Base-by-base conservation (phyloP, 345 rosid species). In the Clausena lansium region DNA sequence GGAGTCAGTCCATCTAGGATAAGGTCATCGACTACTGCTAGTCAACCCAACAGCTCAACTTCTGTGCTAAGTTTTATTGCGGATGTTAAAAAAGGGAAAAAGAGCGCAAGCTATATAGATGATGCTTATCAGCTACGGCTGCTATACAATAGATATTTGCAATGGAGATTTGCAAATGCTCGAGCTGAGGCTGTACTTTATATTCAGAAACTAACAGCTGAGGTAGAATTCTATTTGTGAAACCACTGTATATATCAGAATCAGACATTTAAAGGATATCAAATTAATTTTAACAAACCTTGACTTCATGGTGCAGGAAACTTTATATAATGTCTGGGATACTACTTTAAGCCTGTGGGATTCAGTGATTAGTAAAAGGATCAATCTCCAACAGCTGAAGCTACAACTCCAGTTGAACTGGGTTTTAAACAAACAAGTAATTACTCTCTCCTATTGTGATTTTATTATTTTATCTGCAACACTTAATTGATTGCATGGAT, bases 111-210 rank as follows among this genome's bases (percentile, higher is more conserved):
- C 86, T 88, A 81, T 79, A 84, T 94, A 52, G 99, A 94, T 83
- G 98, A 94, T 84, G 99, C 92, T 77, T 98, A 91, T 86, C 98
- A 93, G 78, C 86, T 94, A 63, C 87, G 95, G 78, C 85, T 93
- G 78, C 89, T 97, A 67, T 80, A 97, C 81, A 97, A 94, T 75
- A 87, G 98, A 86, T 85, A 77, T 81, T 77, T 94, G 85, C 99
- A 97, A 79, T 97, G 99, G 99, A 84, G 95, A 79, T 94, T 94
- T 80, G 88, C 94, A 70, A 91, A 89, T 90, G 93, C 98, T 41
- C 77, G 84, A 68, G 87, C 90, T 64, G 97, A 91, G 72, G 86
- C 88, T 87, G 96, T 86, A 57, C 86, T 93, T 83, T 87, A 83
- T 77, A 77, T 81, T 75, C 93, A 94, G 85, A 87, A 90, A 85